Base-by-base conservation (phyloP, 2,329 filamentous ascomycete species). In the Parafenestella ontariensis region DNA sequence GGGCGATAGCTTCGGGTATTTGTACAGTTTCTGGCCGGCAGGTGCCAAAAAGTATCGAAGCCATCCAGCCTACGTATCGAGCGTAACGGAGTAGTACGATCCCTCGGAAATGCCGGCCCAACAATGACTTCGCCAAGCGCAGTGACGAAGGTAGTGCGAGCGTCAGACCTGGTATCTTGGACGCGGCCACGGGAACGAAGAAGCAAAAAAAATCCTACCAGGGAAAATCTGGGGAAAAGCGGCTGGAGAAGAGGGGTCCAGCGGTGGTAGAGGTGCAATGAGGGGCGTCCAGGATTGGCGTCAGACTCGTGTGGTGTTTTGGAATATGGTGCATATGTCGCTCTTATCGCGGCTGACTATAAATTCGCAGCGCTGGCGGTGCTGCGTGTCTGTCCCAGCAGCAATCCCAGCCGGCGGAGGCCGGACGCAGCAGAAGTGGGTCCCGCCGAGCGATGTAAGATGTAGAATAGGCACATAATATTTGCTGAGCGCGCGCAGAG, bases 191-290 rank as follows among this genome's bases (percentile, higher is more conserved):
- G 64, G 66, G 64, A 69, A 39, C 61, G 61, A 68, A 69, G 50
- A 66, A 68, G 62, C 62, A 68, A 66, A 59, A 20, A 17, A 40
- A 33, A 33, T 21, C 31, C 33, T 23, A 33, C 31, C 49, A 59
- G 57, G 39, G 60, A 52, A 62, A 64, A 68, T 69, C 68, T 71
- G 68, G 68, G 68, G 68, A 69, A 61, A 18, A 48, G 57, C 64
- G 63, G 62, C 56, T 59, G 57, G 26, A 5, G 49, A 45, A 17
- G 34, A 41, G 40, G 33, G 54, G 28, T 31, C 28, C 11, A 13
- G 28, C 15, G 3, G 3, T 6, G 28, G 15, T 11, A 31, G 48
- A 53, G 28, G 53, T 33, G 53, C 54, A 44, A 49, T 45, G 46
- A 49, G 8, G 34, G 15, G 48, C 50, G 33, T 10, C 37, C 20